Conservation (phyloP, 345 rosid genomes). For the Erodium maritimum region DNA sequence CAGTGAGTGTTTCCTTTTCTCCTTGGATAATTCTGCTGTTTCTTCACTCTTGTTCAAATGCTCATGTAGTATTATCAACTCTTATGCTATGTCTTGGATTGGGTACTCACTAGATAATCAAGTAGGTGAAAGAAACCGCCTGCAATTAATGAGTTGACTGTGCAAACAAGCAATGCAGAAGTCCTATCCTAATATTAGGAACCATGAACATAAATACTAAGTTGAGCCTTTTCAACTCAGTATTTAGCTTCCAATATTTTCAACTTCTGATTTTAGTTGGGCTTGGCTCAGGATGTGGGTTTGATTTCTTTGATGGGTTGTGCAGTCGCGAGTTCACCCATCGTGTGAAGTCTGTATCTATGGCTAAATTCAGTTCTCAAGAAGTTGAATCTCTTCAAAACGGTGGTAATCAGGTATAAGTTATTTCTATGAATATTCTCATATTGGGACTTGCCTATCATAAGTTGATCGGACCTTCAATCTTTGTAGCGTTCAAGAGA, state of each 20-base stretch:
- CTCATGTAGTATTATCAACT: conserved; percentile 1
- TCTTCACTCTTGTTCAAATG: background rate
- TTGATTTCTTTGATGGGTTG: conserved; percentile 1
- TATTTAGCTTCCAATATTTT: no score
- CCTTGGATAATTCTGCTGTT: background rate
- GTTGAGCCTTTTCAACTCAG: background rate
- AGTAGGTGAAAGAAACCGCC: background rate
- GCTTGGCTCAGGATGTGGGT: background rate
- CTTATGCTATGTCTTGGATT: background rate
- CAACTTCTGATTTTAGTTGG: no score
- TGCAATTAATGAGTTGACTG: background rate
- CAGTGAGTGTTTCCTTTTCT: conserved; percentile 51
- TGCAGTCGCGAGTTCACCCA: conserved; percentile 95
- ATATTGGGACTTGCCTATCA: conserved; percentile 4
- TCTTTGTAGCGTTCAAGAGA: conserved; percentile 83
- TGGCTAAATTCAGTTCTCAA: conserved; percentile 87
- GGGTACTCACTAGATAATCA: background rate
- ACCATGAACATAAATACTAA: no score
- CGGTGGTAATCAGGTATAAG: conserved; percentile 91
- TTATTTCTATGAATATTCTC: background rate
- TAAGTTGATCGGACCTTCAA: conserved; percentile 12
- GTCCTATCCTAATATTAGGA: no score
- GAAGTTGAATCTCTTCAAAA: conserved; percentile 93
- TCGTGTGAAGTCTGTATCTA: conserved; percentile 94
- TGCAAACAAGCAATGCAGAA: background rate